These are phyloP conservation scores for Tetrahymena malaccensis DNA, from an alignment of 73 alveolate genomes.

Conservation along the genomic window DNA sequence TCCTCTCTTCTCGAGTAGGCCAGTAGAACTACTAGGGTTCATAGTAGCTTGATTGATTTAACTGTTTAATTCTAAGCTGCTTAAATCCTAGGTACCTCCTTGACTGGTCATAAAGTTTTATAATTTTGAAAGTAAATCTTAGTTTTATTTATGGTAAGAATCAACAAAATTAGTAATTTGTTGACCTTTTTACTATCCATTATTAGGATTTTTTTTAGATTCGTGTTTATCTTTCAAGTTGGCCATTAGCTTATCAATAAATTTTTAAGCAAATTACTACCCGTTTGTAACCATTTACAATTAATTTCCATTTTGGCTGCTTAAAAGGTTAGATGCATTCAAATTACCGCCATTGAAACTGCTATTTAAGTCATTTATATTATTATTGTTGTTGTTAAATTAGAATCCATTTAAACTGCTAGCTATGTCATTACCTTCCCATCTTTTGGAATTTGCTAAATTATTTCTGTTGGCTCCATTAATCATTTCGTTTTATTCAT, in stretches of 20 bases:
- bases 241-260: background rate
- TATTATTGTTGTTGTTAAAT: background rate
- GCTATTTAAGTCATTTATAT: background rate
- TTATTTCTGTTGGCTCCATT: background rate
- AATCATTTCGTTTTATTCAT: background rate
- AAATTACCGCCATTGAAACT: background rate
- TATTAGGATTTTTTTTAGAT: background rate
- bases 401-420: background rate
- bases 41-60: background rate
- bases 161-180: background rate
- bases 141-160: background rate
- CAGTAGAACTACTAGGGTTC: background rate
- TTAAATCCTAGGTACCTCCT: background rate
- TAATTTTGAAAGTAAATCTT: background rate
- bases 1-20: background rate
- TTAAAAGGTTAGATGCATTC: background rate
- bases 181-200: background rate
- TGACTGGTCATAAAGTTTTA: background rate
- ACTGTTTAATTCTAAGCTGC: background rate
- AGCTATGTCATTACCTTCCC: background rate
- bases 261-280: background rate
- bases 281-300: background rate
- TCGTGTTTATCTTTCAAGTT: background rate
- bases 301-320: background rate
- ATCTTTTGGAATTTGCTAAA: background rate